Evolutionary conservation across 805 yeast genomes (phyloP).

Genomic region (Yarrowia deformans): DNA sequence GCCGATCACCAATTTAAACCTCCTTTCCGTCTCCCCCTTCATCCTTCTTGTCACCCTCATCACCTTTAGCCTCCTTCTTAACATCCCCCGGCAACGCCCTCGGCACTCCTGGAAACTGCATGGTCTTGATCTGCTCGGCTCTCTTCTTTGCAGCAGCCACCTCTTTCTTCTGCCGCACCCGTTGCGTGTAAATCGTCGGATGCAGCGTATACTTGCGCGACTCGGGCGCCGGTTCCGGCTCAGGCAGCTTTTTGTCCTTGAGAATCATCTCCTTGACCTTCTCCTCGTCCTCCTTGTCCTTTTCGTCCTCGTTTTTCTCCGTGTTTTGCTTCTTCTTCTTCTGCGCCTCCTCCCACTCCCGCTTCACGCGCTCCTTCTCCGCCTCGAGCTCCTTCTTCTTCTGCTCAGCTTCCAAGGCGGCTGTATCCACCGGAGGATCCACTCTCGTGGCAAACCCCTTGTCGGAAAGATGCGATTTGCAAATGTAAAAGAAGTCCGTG

Average conservation of each 20-base stretch:
- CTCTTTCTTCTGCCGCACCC: slow-evolving; percentile 31
- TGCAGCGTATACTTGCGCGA: slow-evolving; percentile 23
- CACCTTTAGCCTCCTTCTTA: not conserved
- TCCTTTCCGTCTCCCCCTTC: not conserved
- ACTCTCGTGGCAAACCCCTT: slow-evolving; percentile 56
- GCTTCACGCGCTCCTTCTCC: slow-evolving; percentile 50
- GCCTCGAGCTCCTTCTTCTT: slow-evolving; percentile 44
- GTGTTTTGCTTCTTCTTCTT: slow-evolving; percentile 42
- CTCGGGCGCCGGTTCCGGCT: slow-evolving; percentile 11
- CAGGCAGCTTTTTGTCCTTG: slow-evolving; percentile 26
- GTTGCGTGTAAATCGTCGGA: slow-evolving; percentile 25
- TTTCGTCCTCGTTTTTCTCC: slow-evolving; percentile 32
- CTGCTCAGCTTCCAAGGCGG: slow-evolving; percentile 44
- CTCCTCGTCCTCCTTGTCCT: slow-evolving; percentile 40
- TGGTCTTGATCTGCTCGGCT: slow-evolving; percentile 41
- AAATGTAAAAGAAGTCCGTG: slow-evolving; percentile 61
- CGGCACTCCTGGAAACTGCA: slow-evolving; percentile 40
- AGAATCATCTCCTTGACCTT: slow-evolving; percentile 43
- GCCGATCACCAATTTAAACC: not conserved
- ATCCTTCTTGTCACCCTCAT: too few relatives aligned
- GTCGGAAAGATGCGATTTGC: slow-evolving; percentile 60
- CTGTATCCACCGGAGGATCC: slow-evolving; percentile 49
- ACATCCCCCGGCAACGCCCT: slow-evolving; percentile 1
- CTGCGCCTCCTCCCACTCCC: slow-evolving; percentile 48
- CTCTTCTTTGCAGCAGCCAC: slow-evolving; percentile 12